Evolutionary conservation across 148 eudicot genomes (phyloP), one percentile per base, ranked within the genome.

Genomic region (Amaranthus palmeri): DNA sequence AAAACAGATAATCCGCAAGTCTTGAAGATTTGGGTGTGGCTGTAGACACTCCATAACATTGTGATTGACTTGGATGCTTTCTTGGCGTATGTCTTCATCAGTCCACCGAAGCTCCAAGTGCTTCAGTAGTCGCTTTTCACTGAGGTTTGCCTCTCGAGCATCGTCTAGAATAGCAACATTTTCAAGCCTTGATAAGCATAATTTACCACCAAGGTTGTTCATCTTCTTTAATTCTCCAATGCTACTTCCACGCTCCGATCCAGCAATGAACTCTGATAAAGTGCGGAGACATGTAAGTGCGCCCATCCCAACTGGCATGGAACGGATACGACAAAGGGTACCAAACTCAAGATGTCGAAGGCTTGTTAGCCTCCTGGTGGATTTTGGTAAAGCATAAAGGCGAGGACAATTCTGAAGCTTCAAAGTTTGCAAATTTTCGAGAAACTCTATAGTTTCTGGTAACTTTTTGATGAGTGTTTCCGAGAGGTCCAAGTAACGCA

Each of bases 141-240:
- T 4, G 8, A 75, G 72, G 0, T 44, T 49, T 1, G 78, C 78
- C 36, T 61, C 18, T 68, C 13, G 44, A 18, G 62, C 73, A 14
- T 75, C 68, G 4, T 75, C 46, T 67, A 43, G 9, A 43, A 46
- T 52, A 36, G 46, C n/a, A 10, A 68, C 60, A 52, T 68, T 69
- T 47, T 76, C 78, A 12, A 76, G 78, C 68, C 61, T 69, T 4
- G 78, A 76, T 3, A 76, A 69, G 47, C 78, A 61, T 43, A 76
- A 10, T 7, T 65, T 61, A 12, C 68, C 69, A 0, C 10, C 10
- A 13, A 76, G 68, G 8, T 62, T 3, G 54, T 61, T 44, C 63
- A 76, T 17, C 48, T 53, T 52, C 13, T 54, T 10, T 17, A 76
- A 42, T 15, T 76, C 78, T 36, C 52, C 42, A 6, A 76, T 14